Percentiles rank a stretch among this genome's conserved stretches.
Conservation (phyloP, 371 early-diverging fungal species). For the Circinella umbellata region DNA sequence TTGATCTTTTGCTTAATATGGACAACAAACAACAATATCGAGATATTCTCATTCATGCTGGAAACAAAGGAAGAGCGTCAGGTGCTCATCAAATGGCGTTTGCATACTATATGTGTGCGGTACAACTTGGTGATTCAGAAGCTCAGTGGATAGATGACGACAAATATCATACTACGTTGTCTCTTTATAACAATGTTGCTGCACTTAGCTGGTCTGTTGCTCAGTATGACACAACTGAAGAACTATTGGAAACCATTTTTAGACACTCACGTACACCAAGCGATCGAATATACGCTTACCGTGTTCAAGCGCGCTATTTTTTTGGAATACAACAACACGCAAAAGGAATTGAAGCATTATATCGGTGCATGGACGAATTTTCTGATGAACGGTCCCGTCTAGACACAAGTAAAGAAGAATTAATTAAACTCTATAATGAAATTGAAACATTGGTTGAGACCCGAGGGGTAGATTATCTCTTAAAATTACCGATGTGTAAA, state of each 20-base stretch:
- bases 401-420: conserved; percentile 17
- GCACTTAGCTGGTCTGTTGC: conserved; percentile 47
- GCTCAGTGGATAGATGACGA: conserved; percentile 25
- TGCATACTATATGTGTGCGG: conserved; percentile 37
- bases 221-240: conserved; percentile 37
- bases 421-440: conserved; percentile 20
- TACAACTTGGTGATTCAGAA: conserved; percentile 20
- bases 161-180: conserved; percentile 28
- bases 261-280: conserved; percentile 31
- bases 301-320: conserved; percentile 41
- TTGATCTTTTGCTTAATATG: conserved; percentile 17
- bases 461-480: conserved; percentile 24
- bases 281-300: conserved; percentile 42
- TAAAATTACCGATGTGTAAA: conserved; percentile 27
- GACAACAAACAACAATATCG: conserved; percentile 29
- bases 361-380: conserved; percentile 36
- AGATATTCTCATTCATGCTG: conserved; percentile 39
- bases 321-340: conserved; percentile 42
- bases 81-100: conserved; percentile 51
- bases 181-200: conserved; percentile 38
- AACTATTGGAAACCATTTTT: conserved; percentile 34
- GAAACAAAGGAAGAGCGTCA: conserved; percentile 36
- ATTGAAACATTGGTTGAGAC: conserved; percentile 20
- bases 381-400: conserved; percentile 24
- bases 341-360: conserved; percentile 29